Percentiles rank a stretch among this genome's conserved stretches.
Evolutionary conservation across 2,329 filamentous ascomycete genomes (phyloP).

Genomic region (Paecilomyces niveus): DNA sequence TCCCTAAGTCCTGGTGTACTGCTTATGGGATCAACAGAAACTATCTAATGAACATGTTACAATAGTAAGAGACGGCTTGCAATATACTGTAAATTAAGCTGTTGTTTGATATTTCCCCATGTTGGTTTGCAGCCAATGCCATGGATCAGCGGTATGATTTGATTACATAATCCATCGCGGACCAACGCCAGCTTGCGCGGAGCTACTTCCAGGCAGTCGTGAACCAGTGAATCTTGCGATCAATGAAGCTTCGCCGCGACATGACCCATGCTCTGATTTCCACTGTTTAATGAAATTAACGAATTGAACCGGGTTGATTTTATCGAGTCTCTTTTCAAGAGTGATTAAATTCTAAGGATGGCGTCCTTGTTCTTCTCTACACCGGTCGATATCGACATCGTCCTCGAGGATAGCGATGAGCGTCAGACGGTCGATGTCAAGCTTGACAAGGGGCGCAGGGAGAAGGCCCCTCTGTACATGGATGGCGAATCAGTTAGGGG

Average conservation of each 20-base stretch:
- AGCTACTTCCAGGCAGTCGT: conserved; percentile 2
- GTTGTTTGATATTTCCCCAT: neutral
- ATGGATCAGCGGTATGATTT: neutral
- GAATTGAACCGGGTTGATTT: conserved; percentile 1
- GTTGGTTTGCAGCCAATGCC: neutral
- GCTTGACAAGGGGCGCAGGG: conserved; percentile 94
- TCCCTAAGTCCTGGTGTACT: neutral
- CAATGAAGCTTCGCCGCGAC: neutral
- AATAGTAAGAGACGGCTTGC: neutral
- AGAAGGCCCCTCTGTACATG: conserved; percentile 95
- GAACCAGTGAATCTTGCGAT: conserved; percentile 7
- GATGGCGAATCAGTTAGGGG: conserved; percentile 98
- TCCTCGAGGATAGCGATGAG: conserved; percentile 91
- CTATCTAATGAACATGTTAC: neutral
- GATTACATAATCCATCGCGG: conserved; percentile 11
- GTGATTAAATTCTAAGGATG: conserved; percentile 50
- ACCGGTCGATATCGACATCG: conserved; percentile 96
- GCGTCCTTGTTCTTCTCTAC: conserved; percentile 99
- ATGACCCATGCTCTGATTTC: conserved; percentile 11
- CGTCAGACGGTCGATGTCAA: conserved; percentile 95
- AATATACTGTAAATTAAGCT: neutral
- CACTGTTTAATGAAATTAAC: conserved; percentile 2
- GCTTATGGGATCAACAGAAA: neutral
- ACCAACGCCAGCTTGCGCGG: conserved; percentile 1
- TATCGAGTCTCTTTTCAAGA: neutral